phyloP scores from a whole-genome alignment of 257 asterid species.

The Solanum chiquidenum region DNA sequence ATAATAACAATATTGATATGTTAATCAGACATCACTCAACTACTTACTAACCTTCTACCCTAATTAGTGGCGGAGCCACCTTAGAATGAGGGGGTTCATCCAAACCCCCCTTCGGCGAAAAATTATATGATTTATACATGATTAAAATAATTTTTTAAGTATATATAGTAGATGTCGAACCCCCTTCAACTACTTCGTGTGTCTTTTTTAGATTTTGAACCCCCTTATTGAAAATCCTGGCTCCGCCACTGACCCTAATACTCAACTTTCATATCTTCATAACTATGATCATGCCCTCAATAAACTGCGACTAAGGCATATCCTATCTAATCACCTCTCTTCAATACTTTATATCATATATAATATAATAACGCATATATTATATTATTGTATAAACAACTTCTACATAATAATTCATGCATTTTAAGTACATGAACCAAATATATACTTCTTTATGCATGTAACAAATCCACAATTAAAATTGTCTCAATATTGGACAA shows the following conservation, averaged over 20 bases:
- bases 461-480: background rate
- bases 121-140: too few species aligned
- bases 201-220: too few species aligned
- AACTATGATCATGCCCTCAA: background rate
- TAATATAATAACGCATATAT: background rate
- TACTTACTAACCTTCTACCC: background rate
- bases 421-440: background rate
- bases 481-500: background rate
- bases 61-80: too few species aligned
- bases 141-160: too few species aligned
- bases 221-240: too few species aligned
- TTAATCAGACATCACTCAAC: background rate
- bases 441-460: background rate
- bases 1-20: rapidly evolving
- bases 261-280: background rate
- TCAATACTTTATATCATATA: background rate
- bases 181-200: too few species aligned
- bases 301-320: background rate
- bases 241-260: too few species aligned
- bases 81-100: too few species aligned
- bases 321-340: background rate
- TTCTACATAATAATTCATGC: background rate
- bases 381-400: background rate
- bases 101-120: too few species aligned
- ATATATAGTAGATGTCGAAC: too few species aligned